Conservation (phyloP, 225 moss, liverwort and hornwort genomes). For the Pseudisothecium myosuroides region DNA sequence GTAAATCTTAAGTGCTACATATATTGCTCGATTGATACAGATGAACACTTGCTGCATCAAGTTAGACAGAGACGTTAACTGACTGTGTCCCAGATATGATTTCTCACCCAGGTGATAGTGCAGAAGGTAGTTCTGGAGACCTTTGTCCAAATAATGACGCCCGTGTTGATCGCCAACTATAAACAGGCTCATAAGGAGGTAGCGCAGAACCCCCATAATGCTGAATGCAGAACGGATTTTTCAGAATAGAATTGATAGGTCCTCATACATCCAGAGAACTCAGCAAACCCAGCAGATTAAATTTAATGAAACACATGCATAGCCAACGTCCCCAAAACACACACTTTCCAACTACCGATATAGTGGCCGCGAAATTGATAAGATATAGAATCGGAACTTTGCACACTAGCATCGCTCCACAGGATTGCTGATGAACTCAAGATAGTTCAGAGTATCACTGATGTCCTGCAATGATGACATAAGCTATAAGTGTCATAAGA, state of each 20-base stretch:
- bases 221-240: constrained; percentile 24
- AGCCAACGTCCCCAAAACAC: background rate
- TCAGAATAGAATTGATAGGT: background rate
- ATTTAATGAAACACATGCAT: background rate
- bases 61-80: background rate
- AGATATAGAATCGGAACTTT: background rate
- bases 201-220: constrained; percentile 73
- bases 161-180: constrained; percentile 70
- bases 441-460: background rate
- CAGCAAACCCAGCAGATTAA: background rate
- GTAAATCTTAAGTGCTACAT: background rate
- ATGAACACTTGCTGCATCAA: background rate
- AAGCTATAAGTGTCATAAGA: background rate
- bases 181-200: constrained; percentile 88
- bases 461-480: background rate
- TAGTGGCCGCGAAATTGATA: background rate
- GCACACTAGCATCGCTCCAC: background rate
- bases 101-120: constrained; percentile 50
- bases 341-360: background rate
- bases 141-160: constrained; percentile 75
- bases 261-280: background rate
- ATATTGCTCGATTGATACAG: background rate
- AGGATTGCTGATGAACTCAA: background rate
- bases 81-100: background rate
- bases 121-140: constrained; percentile 52